Base-by-base conservation (phyloP, 176 grass and related monocot species). In the Otatea glauca region DNA sequence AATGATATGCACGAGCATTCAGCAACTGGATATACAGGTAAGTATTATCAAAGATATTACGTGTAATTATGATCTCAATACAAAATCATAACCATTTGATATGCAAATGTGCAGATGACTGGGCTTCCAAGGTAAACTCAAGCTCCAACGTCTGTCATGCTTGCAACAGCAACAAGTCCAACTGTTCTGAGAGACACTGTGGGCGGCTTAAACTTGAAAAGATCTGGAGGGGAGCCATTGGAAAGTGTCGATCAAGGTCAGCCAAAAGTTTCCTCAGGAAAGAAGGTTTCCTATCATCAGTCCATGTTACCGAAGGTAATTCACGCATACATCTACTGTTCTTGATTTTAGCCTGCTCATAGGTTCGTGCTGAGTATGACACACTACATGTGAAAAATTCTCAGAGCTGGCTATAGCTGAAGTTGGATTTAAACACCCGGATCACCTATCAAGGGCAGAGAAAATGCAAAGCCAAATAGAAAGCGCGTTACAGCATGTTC, bases 231-330 rank as follows among this genome's bases (percentile, higher is more conserved):
- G 85, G 86, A 94, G 91, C 93, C 39, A 88, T 89, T 21, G 77
- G 79, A 42, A 92, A 95, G 73, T 99, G 91, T 61, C 93, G 93
- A 74, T 92, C 89, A 70, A 96, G 89, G 72, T 96, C 96, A 18
- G 91, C 92, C 18, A 96, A 70, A 91, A 96, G 64, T 79, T 99
- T 99, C 43, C 86, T 99, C 15, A 92, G 85, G 74, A 93, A 99
- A 91, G 91, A 96, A 84, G 96, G 93, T 24, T 92, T 86, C 59
- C 48, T 99, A 65, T 91, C 86, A 58, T 90, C 96, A 20, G 88
- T 99, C 58, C 92, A 96, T 69, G 90, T 94, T 50, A 95, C 86
- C 6, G 93, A 99, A 99, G 96, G 96, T 99, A 81, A 85, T 62
- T 62, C 10, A 62, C 17, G 24, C 7, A 32, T 83, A 49, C 27